Evolutionary conservation across 2,329 filamentous ascomycete genomes (phyloP).

Genomic region (Penicillium brasilianum): DNA sequence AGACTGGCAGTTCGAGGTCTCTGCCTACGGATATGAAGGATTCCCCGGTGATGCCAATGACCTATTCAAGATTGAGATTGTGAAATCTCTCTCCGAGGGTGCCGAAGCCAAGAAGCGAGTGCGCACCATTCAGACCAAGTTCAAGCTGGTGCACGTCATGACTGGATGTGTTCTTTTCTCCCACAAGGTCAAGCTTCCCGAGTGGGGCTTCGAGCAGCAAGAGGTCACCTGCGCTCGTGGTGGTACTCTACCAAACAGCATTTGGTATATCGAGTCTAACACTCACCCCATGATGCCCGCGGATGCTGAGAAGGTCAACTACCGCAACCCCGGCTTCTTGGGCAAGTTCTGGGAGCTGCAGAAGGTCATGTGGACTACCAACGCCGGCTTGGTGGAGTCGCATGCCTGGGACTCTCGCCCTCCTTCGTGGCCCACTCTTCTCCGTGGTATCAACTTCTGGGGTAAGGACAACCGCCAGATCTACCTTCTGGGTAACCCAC

Average conservation of each 20-base stretch:
- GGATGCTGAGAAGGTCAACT: constrained; percentile 91
- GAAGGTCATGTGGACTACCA: constrained; percentile 98
- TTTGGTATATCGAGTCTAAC: constrained; percentile 97
- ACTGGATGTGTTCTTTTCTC: constrained; percentile 95
- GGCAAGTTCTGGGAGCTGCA: constrained; percentile 98
- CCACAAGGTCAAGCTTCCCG: constrained; percentile 97
- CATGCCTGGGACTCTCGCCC: constrained; percentile 98
- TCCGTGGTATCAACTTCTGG: constrained; percentile 99
- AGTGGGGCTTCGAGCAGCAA: constrained; percentile 97
- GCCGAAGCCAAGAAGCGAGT: constrained; percentile 79
- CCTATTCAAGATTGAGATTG: constrained; percentile 90
- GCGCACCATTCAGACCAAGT: constrained; percentile 95
- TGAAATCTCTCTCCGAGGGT: constrained; percentile 84
- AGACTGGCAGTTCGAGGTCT: constrained; percentile 95
- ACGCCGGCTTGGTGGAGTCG: constrained; percentile 92
- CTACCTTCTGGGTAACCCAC: constrained; percentile 91
- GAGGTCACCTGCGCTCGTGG: constrained; percentile 96
- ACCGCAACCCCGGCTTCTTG: constrained; percentile 90
- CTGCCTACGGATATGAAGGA: constrained; percentile 95
- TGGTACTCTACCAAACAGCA: constrained; percentile 90
- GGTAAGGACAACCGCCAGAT: constrained; percentile 91
- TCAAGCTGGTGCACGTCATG: constrained; percentile 94
- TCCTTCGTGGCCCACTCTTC: constrained; percentile 87
- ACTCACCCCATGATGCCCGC: constrained; percentile 76
- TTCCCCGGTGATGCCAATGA: constrained; percentile 98